Conservation (phyloP, 495 filamentous ascomycete genomes). For the Daldinia vernicosa region DNA sequence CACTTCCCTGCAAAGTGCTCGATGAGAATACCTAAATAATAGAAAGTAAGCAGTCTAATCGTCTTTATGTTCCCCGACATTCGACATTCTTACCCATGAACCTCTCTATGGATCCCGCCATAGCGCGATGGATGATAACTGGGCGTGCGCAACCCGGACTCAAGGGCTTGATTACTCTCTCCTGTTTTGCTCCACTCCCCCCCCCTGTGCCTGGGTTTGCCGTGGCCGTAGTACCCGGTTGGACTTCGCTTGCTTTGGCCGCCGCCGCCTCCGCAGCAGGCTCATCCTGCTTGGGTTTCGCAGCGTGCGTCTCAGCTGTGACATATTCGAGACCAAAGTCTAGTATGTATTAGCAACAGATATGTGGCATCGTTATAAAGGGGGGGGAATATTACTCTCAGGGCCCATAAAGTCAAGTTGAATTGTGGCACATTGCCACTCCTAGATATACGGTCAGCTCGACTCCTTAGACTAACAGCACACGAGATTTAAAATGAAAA, state of each 20-base stretch:
- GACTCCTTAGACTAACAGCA: not conserved
- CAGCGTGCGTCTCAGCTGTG: constrained; percentile 58
- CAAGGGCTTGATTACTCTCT: constrained; percentile 58
- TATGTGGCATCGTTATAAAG: not conserved
- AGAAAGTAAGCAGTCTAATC: not conserved
- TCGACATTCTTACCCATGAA: constrained; percentile 70
- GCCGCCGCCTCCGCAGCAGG: constrained; percentile 30
- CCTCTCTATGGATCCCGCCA: constrained; percentile 91
- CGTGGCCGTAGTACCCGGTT: constrained; percentile 41
- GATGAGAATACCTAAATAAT: constrained; percentile 67
- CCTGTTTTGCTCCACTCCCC: constrained; percentile 44
- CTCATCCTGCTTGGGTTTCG: constrained; percentile 48
- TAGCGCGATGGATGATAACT: constrained; percentile 96
- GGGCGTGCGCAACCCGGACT: constrained; percentile 83
- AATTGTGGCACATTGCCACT: constrained; percentile 94
- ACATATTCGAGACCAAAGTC: constrained; percentile 83
- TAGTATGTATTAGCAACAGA: constrained; percentile 7
- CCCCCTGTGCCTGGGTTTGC: constrained; percentile 49
- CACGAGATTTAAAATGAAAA: not conserved
- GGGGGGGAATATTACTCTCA: constrained; percentile 22
- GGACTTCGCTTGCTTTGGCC: constrained; percentile 44
- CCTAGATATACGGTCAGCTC: constrained; percentile 51
- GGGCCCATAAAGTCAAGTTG: constrained; percentile 88
- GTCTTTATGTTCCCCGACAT: not conserved
- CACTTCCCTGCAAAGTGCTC: constrained; percentile 98